Evolutionary conservation across 2,329 filamentous ascomycete genomes (phyloP).

Genomic region (Colletotrichum gloeosporioides): DNA sequence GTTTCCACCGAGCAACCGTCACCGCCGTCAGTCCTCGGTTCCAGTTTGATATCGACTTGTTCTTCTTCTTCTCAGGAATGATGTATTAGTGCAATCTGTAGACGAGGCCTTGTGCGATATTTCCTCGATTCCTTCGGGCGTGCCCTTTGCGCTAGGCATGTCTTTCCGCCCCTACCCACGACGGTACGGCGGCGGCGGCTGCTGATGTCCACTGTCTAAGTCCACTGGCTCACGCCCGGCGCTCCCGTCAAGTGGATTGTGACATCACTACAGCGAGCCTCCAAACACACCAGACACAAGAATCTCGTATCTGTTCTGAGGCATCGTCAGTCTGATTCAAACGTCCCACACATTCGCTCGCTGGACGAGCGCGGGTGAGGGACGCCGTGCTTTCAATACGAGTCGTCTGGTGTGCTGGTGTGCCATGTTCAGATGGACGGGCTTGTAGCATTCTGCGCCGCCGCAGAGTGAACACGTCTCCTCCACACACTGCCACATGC

Average conservation of each 20-base stretch:
- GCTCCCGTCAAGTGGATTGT: slow-evolving; percentile 10
- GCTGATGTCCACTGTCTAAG: slow-evolving; percentile 3
- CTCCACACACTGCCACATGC: background rate
- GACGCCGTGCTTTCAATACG: background rate
- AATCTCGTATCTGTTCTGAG: slow-evolving; percentile 5
- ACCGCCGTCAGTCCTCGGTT: slow-evolving; percentile 3
- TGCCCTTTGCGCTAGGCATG: background rate
- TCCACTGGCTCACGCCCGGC: background rate
- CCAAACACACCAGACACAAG: background rate
- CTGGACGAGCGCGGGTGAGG: background rate
- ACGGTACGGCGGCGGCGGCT: background rate
- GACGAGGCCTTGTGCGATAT: background rate
- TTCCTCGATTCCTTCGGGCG: background rate
- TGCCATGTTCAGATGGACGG: slow-evolving; percentile 1
- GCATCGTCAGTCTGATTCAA: slow-evolving; percentile 10
- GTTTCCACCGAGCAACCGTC: slow-evolving; percentile 9
- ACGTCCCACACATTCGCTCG: background rate
- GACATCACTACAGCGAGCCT: slow-evolving; percentile 12
- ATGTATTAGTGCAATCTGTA: background rate
- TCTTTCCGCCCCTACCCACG: slow-evolving; percentile 4
- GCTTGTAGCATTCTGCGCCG: background rate
- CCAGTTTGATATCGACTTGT: background rate
- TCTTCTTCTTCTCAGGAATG: background rate
- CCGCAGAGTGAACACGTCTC: background rate
- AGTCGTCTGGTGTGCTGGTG: background rate